Evolutionary conservation across 768 basidiomycete genomes (phyloP).

Genomic region (Russula lepida): DNA sequence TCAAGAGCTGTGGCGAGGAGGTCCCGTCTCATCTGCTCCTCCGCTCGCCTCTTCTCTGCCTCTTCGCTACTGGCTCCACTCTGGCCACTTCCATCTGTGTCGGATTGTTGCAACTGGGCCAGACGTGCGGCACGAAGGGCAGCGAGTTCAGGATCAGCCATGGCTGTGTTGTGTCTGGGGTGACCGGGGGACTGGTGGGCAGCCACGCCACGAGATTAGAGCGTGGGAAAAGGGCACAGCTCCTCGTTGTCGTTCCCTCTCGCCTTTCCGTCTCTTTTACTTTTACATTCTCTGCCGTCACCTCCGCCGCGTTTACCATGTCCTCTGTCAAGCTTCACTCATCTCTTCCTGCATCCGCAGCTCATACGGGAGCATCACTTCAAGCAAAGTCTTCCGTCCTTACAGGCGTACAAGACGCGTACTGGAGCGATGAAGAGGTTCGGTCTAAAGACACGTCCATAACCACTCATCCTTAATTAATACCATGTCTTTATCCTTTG

Average conservation of each 20-base stretch:
- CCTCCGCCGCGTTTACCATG: slow-evolving; percentile 29
- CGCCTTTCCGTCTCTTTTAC: slow-evolving; percentile 3
- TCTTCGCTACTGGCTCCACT: slow-evolving; percentile 46
- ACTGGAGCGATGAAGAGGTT: slow-evolving; percentile 90
- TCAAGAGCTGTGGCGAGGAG: slow-evolving; percentile 29
- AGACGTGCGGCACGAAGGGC: slow-evolving; percentile 39
- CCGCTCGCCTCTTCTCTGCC: slow-evolving; percentile 36
- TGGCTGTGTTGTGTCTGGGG: not conserved
- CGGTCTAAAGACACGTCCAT: slow-evolving; percentile 24
- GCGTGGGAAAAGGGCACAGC: slow-evolving; percentile 4
- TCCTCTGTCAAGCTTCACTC: slow-evolving; percentile 50
- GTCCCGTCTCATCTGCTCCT: slow-evolving; percentile 70
- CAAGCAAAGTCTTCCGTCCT: slow-evolving; percentile 82
- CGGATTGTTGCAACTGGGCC: slow-evolving; percentile 32
- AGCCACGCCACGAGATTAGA: not conserved
- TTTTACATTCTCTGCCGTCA: not conserved
- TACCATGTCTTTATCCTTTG: not conserved
- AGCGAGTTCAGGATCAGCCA: slow-evolving; percentile 35
- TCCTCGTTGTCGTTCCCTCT: slow-evolving; percentile 21
- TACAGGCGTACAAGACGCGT: slow-evolving; percentile 91
- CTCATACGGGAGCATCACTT: slow-evolving; percentile 58
- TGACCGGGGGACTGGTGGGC: not conserved
- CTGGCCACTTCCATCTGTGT: slow-evolving; percentile 15
- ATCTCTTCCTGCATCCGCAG: slow-evolving; percentile 63
- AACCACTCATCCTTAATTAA: not conserved